Evolutionary conservation across 305 asterid genomes (phyloP), one percentile per base, ranked within the genome.

Genomic region (Rubia tinctorum): DNA sequence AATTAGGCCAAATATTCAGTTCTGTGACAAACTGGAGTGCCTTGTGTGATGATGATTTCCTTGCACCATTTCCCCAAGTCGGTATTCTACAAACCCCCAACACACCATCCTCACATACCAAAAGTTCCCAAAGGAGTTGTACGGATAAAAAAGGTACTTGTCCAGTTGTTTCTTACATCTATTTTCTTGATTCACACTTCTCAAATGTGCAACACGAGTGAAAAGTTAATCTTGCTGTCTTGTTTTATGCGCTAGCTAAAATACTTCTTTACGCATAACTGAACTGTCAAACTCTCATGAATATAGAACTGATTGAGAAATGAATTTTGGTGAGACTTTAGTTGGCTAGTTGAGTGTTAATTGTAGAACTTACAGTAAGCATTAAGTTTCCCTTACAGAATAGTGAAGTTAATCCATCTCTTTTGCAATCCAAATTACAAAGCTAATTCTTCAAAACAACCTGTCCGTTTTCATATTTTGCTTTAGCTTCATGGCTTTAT

Each of bases 101-200:
- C 77, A 17, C 75, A 75, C 81, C 91, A 85, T 84, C 78, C 86
- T 75, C 94, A 88, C 80, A 78, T 85, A 71, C 66, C 90, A 56
- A 81, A 80, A 63, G 83, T 80, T 71, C 86, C 86, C n/a, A 68
- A 69, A 68, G 91, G 90, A 76, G 88, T 86, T 60, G 75, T 3
- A 68, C 56, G 78, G 88, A 86, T 78, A 66, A 18, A 76, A 81
- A 84, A 89, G n/a, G 94, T 85, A 84, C 25, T 22, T 49, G 55
- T 3, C 55, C 55, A 12, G 55, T 49, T 47, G 55, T 49, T 14
- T 49, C 2, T 49, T 40, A 7, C 44, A 40, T 40, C 4, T 40
- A 40, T 40, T 40, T 40, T 40, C 6, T 40, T 40, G 44, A 40
- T 40, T 40, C 17, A 49, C 55, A 14, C 55, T 49, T 12, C 55